phyloP scores from a whole-genome alignment of 179 eudicot genomes.

The Silene coronaria region DNA sequence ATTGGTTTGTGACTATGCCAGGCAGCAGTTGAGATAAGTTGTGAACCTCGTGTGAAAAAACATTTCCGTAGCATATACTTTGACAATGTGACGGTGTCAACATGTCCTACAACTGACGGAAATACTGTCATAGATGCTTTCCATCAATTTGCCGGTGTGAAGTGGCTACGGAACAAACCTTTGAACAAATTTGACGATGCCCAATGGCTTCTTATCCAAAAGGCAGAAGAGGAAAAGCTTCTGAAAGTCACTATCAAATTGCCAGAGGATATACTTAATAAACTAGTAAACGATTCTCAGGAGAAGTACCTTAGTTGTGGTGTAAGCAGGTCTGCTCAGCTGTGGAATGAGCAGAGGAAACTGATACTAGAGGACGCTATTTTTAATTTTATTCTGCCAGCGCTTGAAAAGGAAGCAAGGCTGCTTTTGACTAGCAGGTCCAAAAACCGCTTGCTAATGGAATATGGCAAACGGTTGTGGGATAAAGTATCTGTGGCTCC shows the following conservation, averaged over 20 bases:
- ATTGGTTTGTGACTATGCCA: constrained; percentile 33
- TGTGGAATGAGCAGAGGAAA: constrained; percentile 97
- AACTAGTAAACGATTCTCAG: constrained; percentile 62
- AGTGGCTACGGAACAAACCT: constrained; percentile 87
- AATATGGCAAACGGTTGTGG: constrained; percentile 75
- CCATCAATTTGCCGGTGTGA: constrained; percentile 84
- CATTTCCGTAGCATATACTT: constrained; percentile 87
- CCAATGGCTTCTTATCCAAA: constrained; percentile 95
- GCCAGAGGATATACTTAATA: constrained; percentile 51
- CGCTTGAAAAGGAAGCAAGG: constrained; percentile 96
- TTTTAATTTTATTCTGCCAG: constrained; percentile 53
- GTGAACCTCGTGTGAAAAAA: constrained; percentile 86
- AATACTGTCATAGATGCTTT: constrained; percentile 59
- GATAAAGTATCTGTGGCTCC: constrained; percentile 85
- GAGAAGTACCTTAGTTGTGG: constrained; percentile 85
- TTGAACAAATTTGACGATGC: constrained; percentile 76
- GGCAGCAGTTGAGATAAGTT: constrained; percentile 95
- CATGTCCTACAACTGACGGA: constrained; percentile 82
- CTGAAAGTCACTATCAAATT: constrained; percentile 75
- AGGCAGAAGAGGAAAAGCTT: constrained; percentile 97
- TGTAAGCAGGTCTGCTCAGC: constrained; percentile 88
- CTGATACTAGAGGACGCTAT: constrained; percentile 77
- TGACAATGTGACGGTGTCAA: constrained; percentile 82
- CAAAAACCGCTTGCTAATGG: constrained; percentile 66
- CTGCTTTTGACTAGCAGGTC: constrained; percentile 68